Base-by-base conservation (phyloP, 2,329 filamentous ascomycete genomes). In the Paracamarosporium sp. region DNA sequence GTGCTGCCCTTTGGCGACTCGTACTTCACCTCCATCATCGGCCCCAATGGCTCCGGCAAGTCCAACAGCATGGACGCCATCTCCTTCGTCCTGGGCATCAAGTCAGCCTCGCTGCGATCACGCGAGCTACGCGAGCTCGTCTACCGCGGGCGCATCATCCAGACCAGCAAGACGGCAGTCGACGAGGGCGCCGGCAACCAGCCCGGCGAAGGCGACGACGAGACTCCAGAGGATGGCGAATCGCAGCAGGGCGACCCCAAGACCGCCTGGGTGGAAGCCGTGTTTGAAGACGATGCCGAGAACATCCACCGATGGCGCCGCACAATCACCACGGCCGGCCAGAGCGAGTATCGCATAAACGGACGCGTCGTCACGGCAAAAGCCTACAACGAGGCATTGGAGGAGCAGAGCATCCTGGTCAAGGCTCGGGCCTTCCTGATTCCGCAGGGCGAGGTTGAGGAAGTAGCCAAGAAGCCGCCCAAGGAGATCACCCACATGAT, bases 11-110 rank as follows among this genome's bases (percentile, higher is more conserved):
- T 99, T 71, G 94, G 94, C 72, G 94, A 99, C 81, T 96, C 93
- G 2, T 98, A 97, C 80, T 99, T 99, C 79, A 99, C 95, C 48
- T 99, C 95, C 40, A 97, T 99, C 73, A 98, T 99, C 73, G 95
- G 96, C 5, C 95, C 95, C 76, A 99, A 99, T 93, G 95, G 95
- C 82, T 98, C 95, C 33, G 95, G 95, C 64, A 99, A 99, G 79
- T 99, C 95, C 20, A 99, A 99, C 71, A 96, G 92, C 59, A 99
- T 99, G 95, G 95, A 99, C 77, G 95, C 95, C 67, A 99, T 99
- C 68, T 99, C 95, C 65, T 99, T 99, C 79, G 95, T 99, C 58
- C 86, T 99, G 56, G 95, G 95, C 65, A 98, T 99, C 77, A 97
- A 98, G 77, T 99, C 95, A 3, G 96, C 94, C n/a, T 94, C 98